Evolutionary conservation across 2,329 filamentous ascomycete species (phyloP).

Genomic region (Aspergillus niger): DNA sequence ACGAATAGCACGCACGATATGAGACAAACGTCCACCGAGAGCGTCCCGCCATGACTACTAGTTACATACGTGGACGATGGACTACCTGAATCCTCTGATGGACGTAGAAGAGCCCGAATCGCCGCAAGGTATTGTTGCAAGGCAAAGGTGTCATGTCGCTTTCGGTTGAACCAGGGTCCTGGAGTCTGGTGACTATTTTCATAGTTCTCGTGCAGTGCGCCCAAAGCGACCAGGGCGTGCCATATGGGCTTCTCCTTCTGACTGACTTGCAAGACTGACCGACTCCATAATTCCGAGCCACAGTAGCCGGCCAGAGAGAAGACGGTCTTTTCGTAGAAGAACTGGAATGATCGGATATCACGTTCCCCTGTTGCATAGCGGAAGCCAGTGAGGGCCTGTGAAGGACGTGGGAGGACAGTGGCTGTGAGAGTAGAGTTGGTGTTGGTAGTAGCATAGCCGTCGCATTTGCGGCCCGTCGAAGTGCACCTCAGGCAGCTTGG

Average conservation of each 20-base stretch:
- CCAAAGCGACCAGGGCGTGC: conserved; percentile 32
- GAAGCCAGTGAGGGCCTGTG: conserved; percentile 1
- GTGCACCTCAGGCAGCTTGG: conserved; percentile 32
- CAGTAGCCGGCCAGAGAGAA: conserved; percentile 28
- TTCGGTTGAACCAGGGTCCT: conserved; percentile 1
- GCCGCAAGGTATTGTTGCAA: conserved; percentile 10
- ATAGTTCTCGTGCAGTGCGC: conserved; percentile 31
- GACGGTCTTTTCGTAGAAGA: conserved; percentile 34
- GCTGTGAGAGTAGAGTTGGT: not conserved
- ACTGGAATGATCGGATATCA: conserved; percentile 33
- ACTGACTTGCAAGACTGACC: conserved; percentile 26
- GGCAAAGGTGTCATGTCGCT: conserved; percentile 9
- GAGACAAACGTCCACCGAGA: conserved; percentile 20
- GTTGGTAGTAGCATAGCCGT: conserved; percentile 27
- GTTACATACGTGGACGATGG: not conserved
- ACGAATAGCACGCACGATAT: conserved; percentile 30
- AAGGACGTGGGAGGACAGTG: conserved; percentile 11
- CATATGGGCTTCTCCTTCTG: conserved; percentile 29
- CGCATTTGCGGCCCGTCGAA: conserved; percentile 35
- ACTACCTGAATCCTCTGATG: not conserved
- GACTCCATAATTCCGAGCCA: conserved; percentile 30
- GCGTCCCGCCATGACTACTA: not conserved
- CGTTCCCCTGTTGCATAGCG: conserved; percentile 17
- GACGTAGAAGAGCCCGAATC: conserved; percentile 9
- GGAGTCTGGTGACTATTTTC: conserved; percentile 7